Conservation (phyloP, 2,329 filamentous ascomycete genomes). For the Hymenoscyphus fructigenus region DNA sequence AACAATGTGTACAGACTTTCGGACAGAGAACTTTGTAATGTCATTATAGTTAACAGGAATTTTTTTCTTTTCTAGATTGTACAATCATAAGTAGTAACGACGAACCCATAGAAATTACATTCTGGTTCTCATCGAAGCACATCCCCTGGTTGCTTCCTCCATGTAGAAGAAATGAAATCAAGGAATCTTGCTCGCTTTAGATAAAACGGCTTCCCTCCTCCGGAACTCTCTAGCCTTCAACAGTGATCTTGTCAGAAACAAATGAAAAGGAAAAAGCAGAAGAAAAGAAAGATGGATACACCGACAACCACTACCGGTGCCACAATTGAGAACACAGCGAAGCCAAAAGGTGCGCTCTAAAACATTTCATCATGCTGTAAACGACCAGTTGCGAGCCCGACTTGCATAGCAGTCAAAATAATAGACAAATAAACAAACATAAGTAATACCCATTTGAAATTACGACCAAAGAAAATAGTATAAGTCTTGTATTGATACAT, state of each 20-base stretch:
- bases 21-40: no score
- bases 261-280: neutral
- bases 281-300: neutral
- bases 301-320: conserved; percentile 33
- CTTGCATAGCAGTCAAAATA: conserved; percentile 51
- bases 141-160: no score
- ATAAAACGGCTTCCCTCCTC: neutral
- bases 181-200: neutral
- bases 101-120: no score
- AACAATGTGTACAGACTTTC: no score
- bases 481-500: neutral
- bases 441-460: neutral
- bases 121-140: no score
- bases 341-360: conserved; percentile 46
- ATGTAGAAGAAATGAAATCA: neutral
- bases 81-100: no score
- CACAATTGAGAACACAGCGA: conserved; percentile 49
- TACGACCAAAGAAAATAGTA: neutral
- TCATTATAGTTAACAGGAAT: no score
- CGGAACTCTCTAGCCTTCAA: neutral
- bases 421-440: conserved; percentile 29
- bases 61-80: no score
- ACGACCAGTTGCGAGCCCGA: conserved; percentile 42
- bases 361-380: conserved; percentile 41
- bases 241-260: neutral